Percentiles rank a stretch among this genome's conserved stretches.
Conservation (phyloP, 768 basidiomycete genomes). For the Tricholoma flavovirens region DNA sequence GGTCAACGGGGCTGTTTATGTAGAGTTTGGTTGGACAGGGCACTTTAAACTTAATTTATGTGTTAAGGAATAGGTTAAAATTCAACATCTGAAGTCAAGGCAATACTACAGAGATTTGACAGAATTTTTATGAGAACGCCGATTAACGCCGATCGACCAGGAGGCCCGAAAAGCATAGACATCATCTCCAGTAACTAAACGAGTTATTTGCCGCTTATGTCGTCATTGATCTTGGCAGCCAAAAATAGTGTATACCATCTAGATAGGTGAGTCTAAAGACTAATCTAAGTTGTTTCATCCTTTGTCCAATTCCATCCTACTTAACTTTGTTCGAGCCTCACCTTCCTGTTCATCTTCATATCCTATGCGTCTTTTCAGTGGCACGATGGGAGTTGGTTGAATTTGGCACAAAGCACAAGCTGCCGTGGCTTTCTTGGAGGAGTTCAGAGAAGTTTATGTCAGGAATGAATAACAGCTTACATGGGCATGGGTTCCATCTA, state of each 20-base stretch:
- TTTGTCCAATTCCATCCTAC: neutral
- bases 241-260: neutral
- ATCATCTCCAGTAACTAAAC: no score
- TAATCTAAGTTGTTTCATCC: neutral
- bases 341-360: neutral
- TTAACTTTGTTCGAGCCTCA: neutral
- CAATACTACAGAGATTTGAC: no score
- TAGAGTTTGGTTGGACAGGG: no score
- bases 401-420: neutral
- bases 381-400: neutral
- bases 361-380: neutral
- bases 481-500: neutral
- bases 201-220: neutral
- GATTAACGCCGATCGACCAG: no score
- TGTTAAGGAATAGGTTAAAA: no score
- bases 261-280: neutral
- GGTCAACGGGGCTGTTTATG: no score
- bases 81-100: no score
- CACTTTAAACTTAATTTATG: no score
- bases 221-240: neutral
- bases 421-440: neutral
- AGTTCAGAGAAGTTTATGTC: neutral
- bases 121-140: no score
- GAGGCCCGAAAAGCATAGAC: no score
- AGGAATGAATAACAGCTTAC: neutral